Base-by-base conservation (phyloP, 192 early-diverging fungal species). In the Umbelopsis isabellina region DNA sequence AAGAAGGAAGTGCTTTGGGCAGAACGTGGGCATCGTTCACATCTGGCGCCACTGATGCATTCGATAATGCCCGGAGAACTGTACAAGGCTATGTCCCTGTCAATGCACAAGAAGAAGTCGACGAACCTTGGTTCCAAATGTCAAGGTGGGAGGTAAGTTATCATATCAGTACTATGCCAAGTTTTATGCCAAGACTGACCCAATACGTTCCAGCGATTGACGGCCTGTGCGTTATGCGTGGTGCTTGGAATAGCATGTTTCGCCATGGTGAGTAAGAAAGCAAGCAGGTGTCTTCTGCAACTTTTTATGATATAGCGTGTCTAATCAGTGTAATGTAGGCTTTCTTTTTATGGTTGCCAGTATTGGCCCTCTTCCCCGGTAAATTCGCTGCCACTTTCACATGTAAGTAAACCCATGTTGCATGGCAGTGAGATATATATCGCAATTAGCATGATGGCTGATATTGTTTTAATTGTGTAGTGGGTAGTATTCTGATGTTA, bases 301-400 rank as follows among this genome's bases (percentile, higher is more conserved):
- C n/a, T 52, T 30, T 30, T 25, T 2, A 15, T 21, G 23, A 49
- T 27, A n/a, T 37, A 30, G 27, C 50, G 46, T 1, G 12, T 47
- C 25, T 55, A 9, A 20, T 15, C 20, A 15, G 48, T 15, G 35
- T 37, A 58, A 35, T 46, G 25, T 45, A 71, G 49, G 78, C 80
- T 9, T 83, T 83, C 71, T 84, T 91, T 50, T 78, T 94, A 46
- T 83, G 86, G 20, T 68, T 91, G 49, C 89, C 88, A 16, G 41
- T 91, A 72, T 74, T 93, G 51, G 66, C 87, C 8, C 21, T 92
- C 48, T 81, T 83, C 22, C 91, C 90, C 15, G 83, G 89, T 70
- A 92, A 92, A 82, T 92, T 94, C 67, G 92, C 90, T 16, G 90
- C 90, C 12, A 88, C 89, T 12, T 94, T 91, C 70, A 90, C 92